Evolutionary conservation across 2,329 filamentous ascomycete species (phyloP).

Genomic region (Trichoderma sp.): DNA sequence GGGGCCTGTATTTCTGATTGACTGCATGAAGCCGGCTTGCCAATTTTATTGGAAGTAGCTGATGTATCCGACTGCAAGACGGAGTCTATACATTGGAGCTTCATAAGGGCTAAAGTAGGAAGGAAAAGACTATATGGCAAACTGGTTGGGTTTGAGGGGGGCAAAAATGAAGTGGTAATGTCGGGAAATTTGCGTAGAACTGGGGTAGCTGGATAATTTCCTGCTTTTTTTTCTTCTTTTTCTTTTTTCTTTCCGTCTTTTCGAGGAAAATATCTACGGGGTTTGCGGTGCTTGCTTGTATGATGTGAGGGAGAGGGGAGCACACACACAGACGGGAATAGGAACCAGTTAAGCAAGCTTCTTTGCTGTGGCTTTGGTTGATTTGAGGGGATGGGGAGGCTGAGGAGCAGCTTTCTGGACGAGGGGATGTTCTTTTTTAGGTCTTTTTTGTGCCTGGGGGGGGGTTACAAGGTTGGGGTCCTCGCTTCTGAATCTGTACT

Average conservation of each 20-base stretch:
- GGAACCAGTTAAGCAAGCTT: neutral
- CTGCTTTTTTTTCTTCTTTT: neutral
- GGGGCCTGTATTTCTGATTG: neutral
- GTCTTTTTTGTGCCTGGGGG: neutral
- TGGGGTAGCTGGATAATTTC: slow-evolving; percentile 4
- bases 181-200: neutral
- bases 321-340: neutral
- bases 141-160: neutral
- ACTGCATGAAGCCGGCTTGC: neutral
- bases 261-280: neutral
- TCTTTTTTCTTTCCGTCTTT: neutral
- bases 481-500: neutral
- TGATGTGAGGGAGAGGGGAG: neutral
- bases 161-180: slow-evolving; percentile 3
- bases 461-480: neutral
- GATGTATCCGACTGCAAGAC: neutral
- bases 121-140: neutral
- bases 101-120: neutral
- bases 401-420: neutral
- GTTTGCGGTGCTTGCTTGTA: neutral
- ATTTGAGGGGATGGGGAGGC: neutral
- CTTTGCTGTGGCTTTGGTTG: neutral
- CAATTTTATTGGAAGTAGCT: neutral
- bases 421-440: neutral
- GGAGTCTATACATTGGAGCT: neutral